Evolutionary conservation across 345 rosid genomes (phyloP).

Genomic region (Sisymbrium irio): DNA sequence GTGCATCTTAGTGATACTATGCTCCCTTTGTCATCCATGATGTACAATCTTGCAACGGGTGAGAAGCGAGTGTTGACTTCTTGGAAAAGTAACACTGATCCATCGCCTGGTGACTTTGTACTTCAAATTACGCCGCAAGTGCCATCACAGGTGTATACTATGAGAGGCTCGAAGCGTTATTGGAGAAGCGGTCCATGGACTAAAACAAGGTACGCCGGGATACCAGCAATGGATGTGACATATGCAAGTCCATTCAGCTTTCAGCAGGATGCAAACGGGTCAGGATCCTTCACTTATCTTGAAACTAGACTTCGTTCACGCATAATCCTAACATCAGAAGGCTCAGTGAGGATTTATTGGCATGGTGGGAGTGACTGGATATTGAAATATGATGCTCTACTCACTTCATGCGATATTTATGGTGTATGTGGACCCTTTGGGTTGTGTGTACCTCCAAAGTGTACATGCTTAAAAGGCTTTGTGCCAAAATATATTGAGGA

Average conservation of each 20-base stretch:
- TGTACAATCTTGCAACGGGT: background rate
- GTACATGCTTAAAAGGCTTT: slow-evolving; percentile 32
- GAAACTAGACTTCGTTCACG: background rate
- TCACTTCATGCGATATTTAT: background rate
- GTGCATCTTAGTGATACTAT: slow-evolving; percentile 22
- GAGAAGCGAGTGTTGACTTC: slow-evolving; percentile 27
- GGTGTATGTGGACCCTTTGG: slow-evolving; percentile 28
- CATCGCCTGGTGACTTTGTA: slow-evolving; percentile 37
- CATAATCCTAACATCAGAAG: slow-evolving; percentile 3
- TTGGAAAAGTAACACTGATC: slow-evolving; percentile 39
- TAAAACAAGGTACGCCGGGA: slow-evolving; percentile 27
- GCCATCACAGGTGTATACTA: slow-evolving; percentile 30
- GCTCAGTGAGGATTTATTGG: background rate
- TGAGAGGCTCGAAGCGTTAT: slow-evolving; percentile 17
- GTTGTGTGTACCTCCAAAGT: slow-evolving; percentile 2
- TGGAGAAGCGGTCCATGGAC: slow-evolving; percentile 40
- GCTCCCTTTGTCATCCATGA: slow-evolving; percentile 25
- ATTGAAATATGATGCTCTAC: background rate
- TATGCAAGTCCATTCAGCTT: background rate
- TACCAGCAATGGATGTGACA: background rate
- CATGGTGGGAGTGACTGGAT: background rate
- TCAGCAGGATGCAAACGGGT: slow-evolving; percentile 8
- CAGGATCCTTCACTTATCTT: background rate
- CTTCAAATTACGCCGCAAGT: slow-evolving; percentile 16
- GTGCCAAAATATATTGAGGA: slow-evolving; percentile 12